Base-by-base conservation (phyloP, 1,139 yeast species). In the Kazachstania sp. region DNA sequence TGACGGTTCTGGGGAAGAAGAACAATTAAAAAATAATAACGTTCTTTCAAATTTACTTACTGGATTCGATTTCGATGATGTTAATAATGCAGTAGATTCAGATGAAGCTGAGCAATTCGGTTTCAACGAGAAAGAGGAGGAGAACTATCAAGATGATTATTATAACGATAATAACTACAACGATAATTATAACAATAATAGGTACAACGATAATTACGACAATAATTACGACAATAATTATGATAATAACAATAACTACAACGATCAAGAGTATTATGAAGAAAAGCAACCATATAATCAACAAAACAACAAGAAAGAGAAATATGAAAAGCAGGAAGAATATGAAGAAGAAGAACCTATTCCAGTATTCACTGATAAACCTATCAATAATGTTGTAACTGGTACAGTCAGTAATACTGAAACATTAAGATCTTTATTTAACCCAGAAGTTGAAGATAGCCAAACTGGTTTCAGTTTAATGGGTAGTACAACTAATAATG, bases 391-490 rank as follows among this genome's bases (percentile, higher is more conserved):
- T 15, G 47, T 50, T 20, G 51, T 46, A 0, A 56, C 55, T 35
- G 68, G 67, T 29, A 63, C 67, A 6, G 56, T 63, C 18, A 67
- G 66, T 37, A 74, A 71, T 54, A 74, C 87, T 0, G 90, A 81
- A 56, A 72, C 76, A 0, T 73, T 85, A 44, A 76, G 94, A 62
- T 66, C 77, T 0, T 66, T 85, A 44, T 81, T 86, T 68, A 81
- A 81, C 54, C 76, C 84, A n/a, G 69, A 45, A 18, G 43, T 41
- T 20, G 15, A 30, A 11, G 23, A 31, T 4, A 35, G 38, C 3
- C n/a, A 29, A 2, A 23, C 43, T 3, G 3, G 41, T 15, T 67
- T 70, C 53, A 68, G 65, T 47, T 54, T 71, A 18, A 57, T 62
- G 16, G 59, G 61, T 40, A 70, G 61, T 18, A 59, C 63, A 23